phyloP scores from a whole-genome alignment of 1,284 basidiomycete genomes.

The Malassezia sympodialis region DNA sequence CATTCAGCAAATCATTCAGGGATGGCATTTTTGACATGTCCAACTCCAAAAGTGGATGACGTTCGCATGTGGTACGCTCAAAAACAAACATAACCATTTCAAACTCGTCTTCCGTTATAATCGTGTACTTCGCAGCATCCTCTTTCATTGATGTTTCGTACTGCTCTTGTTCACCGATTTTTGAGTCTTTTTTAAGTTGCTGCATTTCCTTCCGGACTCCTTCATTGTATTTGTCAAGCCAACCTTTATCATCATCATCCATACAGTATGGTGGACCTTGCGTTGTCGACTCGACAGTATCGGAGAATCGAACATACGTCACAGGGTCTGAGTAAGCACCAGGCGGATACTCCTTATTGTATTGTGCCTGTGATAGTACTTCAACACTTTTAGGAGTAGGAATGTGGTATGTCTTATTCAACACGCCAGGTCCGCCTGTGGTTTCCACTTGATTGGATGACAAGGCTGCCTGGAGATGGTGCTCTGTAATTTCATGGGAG shows the following conservation, averaged over 20 bases:
- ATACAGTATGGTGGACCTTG: constrained; percentile 70
- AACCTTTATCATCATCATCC: constrained; percentile 91
- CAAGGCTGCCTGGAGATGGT: constrained; percentile 46
- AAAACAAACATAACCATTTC: constrained; percentile 91
- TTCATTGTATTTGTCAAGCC: constrained; percentile 84
- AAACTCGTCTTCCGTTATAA: constrained; percentile 69
- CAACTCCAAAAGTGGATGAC: constrained; percentile 77
- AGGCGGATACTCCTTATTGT: constrained; percentile 33
- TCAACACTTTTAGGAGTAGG: constrained; percentile 43
- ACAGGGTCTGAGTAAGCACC: constrained; percentile 47
- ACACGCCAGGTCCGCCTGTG: constrained; percentile 16
- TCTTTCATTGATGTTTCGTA: constrained; percentile 32
- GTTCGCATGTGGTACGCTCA: constrained; percentile 82
- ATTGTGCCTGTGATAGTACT: constrained; percentile 29
- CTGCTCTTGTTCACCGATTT: constrained; percentile 37
- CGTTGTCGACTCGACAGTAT: constrained; percentile 73
- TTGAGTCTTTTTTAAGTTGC: constrained; percentile 63
- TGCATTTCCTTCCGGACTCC: constrained; percentile 75
- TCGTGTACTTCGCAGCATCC: constrained; percentile 53
- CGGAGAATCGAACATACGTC: constrained; percentile 72
- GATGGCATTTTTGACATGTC: constrained; percentile 37
- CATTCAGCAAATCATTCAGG: constrained; percentile 28
- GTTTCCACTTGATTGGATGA: constrained; percentile 43
- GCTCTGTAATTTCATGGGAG: constrained; percentile 39
- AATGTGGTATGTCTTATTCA: constrained; percentile 40